Conservation (phyloP, 345 rosid species). For the Pugionium cornutum region DNA sequence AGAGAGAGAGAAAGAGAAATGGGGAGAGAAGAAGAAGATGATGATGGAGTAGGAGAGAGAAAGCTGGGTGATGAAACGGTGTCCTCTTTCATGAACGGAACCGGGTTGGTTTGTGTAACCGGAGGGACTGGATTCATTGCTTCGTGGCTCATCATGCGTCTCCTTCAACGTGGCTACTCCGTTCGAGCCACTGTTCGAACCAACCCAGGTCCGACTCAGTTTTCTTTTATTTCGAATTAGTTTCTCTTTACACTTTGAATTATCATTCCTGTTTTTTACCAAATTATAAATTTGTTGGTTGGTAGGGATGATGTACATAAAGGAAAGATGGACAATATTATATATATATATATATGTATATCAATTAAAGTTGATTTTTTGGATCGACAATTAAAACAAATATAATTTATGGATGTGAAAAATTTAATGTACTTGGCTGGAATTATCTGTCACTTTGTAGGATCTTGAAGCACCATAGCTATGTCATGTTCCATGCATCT, state of each 20-base stretch:
- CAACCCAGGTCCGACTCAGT: conserved; percentile 33
- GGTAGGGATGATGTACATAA: conserved; percentile 14
- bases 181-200: conserved; percentile 56
- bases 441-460: conserved; percentile 41
- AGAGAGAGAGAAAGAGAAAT: conserved; percentile 13
- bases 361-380: conserved; percentile 35
- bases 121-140: conserved; percentile 59
- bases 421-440: conserved; percentile 45
- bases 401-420: conserved; percentile 14
- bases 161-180: conserved; percentile 52
- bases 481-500: conserved; percentile 40
- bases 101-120: conserved; percentile 54
- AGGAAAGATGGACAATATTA: neutral
- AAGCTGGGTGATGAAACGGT: conserved; percentile 29
- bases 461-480: conserved; percentile 36
- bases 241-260: neutral
- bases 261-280: neutral
- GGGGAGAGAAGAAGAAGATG: conserved; percentile 32
- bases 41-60: conserved; percentile 25
- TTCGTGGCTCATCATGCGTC: conserved; percentile 61
- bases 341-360: neutral
- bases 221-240: neutral
- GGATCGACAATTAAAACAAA: conserved; percentile 22
- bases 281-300: neutral
- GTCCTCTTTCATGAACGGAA: conserved; percentile 30